A percentile compares a stretch with the other conserved stretches of the same genome.
Evolutionary conservation across 495 filamentous ascomycete genomes (phyloP).

Genomic region (Penicillium ochrochloron): DNA sequence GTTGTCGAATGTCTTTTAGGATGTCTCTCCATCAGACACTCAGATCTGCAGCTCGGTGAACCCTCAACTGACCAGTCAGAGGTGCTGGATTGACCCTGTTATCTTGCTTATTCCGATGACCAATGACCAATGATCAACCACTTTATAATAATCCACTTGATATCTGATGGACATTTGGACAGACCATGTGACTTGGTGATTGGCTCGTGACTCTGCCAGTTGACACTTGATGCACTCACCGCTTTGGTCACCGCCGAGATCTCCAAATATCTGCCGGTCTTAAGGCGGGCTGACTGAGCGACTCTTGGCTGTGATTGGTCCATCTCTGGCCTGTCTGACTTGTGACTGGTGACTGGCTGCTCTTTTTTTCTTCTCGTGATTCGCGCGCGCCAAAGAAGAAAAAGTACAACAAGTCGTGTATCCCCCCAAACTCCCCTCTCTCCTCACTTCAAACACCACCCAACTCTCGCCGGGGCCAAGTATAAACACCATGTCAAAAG

Average conservation of each 20-base stretch:
- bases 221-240: background rate
- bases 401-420: background rate
- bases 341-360: background rate
- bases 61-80: background rate
- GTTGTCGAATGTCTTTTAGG: background rate
- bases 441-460: background rate
- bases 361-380: conserved; percentile 18
- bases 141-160: background rate
- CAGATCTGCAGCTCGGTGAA: background rate
- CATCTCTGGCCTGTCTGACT: no score
- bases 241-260: background rate
- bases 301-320: background rate
- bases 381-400: conserved; percentile 6
- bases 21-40: background rate
- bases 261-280: background rate
- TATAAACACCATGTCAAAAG: conserved; percentile 69
- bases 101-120: background rate
- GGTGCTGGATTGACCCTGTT: background rate
- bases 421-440: background rate
- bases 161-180: background rate
- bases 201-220: conserved; percentile 25
- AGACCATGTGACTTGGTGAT: conserved; percentile 26
- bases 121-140: background rate
- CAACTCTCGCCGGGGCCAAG: background rate
- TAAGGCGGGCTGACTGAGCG: background rate